These are phyloP conservation scores for Phytophthora ramorum DNA, from an alignment of 352 stramenopile species.

Conservation along the genomic window DNA sequence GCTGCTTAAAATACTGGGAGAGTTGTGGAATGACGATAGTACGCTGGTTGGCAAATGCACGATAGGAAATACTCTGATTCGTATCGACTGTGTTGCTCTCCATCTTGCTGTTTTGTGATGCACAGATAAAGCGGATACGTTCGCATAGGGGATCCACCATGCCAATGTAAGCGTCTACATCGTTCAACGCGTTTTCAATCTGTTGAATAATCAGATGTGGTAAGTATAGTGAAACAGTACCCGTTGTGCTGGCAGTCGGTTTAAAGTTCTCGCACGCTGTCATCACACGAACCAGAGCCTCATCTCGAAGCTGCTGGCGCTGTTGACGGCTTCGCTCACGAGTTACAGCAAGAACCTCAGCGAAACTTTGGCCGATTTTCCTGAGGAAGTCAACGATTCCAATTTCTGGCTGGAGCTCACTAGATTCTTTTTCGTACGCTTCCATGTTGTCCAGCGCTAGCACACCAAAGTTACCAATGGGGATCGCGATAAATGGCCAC, in stretches of 20 bases:
- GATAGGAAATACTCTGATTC: constrained; percentile 54
- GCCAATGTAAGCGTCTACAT: constrained; percentile 72
- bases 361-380: constrained; percentile 44
- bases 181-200: constrained; percentile 62
- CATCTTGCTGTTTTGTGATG: constrained; percentile 64
- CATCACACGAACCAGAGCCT: constrained; percentile 62
- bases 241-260: background rate
- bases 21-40: constrained; percentile 63
- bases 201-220: constrained; percentile 59
- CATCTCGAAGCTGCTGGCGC: constrained; percentile 28
- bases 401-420: constrained; percentile 65
- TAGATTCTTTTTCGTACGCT: constrained; percentile 46
- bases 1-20: constrained; percentile 24
- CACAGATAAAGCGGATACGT: constrained; percentile 55
- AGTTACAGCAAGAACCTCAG: constrained; percentile 20
- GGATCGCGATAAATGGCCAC: constrained; percentile 77
- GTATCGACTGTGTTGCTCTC: constrained; percentile 45
- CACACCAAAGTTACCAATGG: constrained; percentile 52
- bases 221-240: constrained; percentile 36
- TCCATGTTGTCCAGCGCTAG: constrained; percentile 74
- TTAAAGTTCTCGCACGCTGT: constrained; percentile 57
- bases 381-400: constrained; percentile 80
- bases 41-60: constrained; percentile 55
- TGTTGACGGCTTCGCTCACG: constrained; percentile 14
- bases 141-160: constrained; percentile 61